Conservation (phyloP, 2,329 filamentous ascomycete species). For the Fusarium sp. region DNA sequence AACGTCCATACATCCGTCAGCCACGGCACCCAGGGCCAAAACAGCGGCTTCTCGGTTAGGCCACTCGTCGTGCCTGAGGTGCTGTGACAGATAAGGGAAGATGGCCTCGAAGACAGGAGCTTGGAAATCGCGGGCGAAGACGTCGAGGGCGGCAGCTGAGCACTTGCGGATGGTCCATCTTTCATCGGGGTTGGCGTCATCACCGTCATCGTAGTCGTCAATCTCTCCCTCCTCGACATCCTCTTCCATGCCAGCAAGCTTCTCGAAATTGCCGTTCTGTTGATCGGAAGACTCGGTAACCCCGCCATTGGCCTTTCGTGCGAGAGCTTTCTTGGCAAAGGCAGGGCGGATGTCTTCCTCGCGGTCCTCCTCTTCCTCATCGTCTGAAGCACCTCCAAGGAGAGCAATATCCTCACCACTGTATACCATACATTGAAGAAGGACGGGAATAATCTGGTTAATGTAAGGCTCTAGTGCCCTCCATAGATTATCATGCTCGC, state of each 20-base stretch:
- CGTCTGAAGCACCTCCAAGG: conserved; percentile 85
- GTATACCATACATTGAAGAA: conserved; percentile 96
- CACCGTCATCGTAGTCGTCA: conserved; percentile 78
- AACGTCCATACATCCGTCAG: conserved; percentile 91
- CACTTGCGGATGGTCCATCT: conserved; percentile 97
- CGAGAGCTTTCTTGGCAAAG: conserved; percentile 80
- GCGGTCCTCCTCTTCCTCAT: conserved; percentile 92
- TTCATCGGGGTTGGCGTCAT: conserved; percentile 87
- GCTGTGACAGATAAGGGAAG: conserved; percentile 90
- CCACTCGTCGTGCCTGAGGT: conserved; percentile 91
- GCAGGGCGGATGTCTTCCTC: conserved; percentile 91
- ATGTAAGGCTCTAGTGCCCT: conserved; percentile 82
- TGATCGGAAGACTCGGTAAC: conserved; percentile 64
- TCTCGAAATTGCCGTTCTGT: conserved; percentile 68
- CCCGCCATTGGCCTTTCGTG: conserved; percentile 69
- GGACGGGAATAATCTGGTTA: conserved; percentile 86
- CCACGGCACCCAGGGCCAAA: conserved; percentile 91
- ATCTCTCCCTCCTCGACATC: conserved; percentile 91
- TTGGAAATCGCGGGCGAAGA: conserved; percentile 92
- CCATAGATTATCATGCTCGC: conserved; percentile 87
- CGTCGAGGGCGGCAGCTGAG: conserved; percentile 93
- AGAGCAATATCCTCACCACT: conserved; percentile 91
- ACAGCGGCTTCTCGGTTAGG: conserved; percentile 93
- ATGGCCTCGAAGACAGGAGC: conserved; percentile 91
- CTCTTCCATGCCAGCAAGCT: conserved; percentile 73